A percentile compares a stretch with the other conserved stretches of the same genome.
phyloP scores from a whole-genome alignment of 2,329 filamentous ascomycete species.

The Fusarium sp. region DNA sequence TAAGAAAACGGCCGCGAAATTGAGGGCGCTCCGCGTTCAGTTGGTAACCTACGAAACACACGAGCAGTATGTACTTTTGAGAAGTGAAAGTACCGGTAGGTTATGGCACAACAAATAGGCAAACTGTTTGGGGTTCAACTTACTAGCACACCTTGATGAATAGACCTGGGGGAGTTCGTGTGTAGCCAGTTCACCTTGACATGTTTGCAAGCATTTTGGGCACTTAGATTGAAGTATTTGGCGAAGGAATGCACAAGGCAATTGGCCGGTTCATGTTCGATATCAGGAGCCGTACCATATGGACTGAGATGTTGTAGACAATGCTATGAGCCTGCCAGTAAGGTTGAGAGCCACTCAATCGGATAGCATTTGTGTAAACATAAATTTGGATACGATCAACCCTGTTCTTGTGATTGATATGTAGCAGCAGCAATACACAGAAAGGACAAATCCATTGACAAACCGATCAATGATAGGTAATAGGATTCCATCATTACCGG shows the following conservation, averaged over 20 bases:
- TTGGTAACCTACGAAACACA: neutral
- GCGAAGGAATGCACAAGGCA: no score
- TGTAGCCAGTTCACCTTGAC: no score
- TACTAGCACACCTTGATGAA: neutral
- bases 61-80: neutral
- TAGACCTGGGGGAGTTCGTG: neutral
- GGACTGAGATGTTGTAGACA: slow-evolving; percentile 1
- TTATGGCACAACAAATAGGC: neutral
- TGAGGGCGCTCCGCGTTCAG: slow-evolving; percentile 43
- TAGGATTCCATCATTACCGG: slow-evolving; percentile 12
- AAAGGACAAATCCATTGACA: slow-evolving; percentile 2
- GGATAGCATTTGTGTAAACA: no score
- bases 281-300: neutral
- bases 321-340: neutral
- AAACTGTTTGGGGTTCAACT: neutral
- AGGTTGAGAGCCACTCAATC: neutral
- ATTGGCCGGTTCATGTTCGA: no score
- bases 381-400: no score
- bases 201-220: no score
- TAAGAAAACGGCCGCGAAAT: slow-evolving; percentile 46
- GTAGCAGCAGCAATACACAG: no score
- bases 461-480: neutral
- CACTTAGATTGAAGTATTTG: no score
- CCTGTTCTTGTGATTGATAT: no score
- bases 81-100: neutral